A percentile compares a stretch with the other conserved stretches of the same genome.
phyloP scores from a whole-genome alignment of 1,284 basidiomycete genomes.

The Cryptococcus floricola region DNA sequence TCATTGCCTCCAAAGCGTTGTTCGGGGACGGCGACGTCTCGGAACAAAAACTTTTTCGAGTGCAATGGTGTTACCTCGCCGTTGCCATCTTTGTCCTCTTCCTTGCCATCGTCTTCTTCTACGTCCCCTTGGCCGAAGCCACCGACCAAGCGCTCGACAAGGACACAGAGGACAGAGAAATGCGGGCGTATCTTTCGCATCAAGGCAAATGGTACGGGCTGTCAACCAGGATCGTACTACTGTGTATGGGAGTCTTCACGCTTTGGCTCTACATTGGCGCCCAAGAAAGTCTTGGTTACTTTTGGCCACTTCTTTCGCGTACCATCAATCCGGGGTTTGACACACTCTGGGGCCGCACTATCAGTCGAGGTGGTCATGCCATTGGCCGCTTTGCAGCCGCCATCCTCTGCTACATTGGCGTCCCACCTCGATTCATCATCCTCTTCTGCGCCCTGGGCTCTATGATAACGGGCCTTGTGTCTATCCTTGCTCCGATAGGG shows the following conservation, averaged over 20 bases:
- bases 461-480: slow-evolving; percentile 33
- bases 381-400: slow-evolving; percentile 38
- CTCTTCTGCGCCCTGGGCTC: slow-evolving; percentile 29
- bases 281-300: slow-evolving; percentile 43
- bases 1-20: slow-evolving; percentile 39
- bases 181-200: slow-evolving; percentile 19
- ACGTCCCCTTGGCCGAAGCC: slow-evolving; percentile 44
- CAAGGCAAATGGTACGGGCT: slow-evolving; percentile 18
- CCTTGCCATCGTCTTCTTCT: slow-evolving; percentile 45
- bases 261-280: slow-evolving; percentile 43
- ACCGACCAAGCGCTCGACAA: slow-evolving; percentile 39
- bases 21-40: slow-evolving; percentile 24
- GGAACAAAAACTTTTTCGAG: slow-evolving; percentile 32
- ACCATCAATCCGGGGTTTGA: slow-evolving; percentile 22
- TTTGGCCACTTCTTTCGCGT: slow-evolving; percentile 22
- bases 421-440: slow-evolving; percentile 39
- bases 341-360: slow-evolving; percentile 30
- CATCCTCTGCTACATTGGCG: slow-evolving; percentile 30
- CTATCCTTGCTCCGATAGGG: slow-evolving; percentile 20
- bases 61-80: slow-evolving; percentile 49
- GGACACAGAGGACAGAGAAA: slow-evolving; percentile 28
- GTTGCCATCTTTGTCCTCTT: slow-evolving; percentile 44
- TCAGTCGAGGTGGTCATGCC: slow-evolving; percentile 35
- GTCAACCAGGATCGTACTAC: slow-evolving; percentile 18
- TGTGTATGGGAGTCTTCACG: slow-evolving; percentile 23